These are phyloP conservation scores for Neckera pumila DNA, from an alignment of 225 moss, liverwort and hornwort genomes.

Conservation along the genomic window DNA sequence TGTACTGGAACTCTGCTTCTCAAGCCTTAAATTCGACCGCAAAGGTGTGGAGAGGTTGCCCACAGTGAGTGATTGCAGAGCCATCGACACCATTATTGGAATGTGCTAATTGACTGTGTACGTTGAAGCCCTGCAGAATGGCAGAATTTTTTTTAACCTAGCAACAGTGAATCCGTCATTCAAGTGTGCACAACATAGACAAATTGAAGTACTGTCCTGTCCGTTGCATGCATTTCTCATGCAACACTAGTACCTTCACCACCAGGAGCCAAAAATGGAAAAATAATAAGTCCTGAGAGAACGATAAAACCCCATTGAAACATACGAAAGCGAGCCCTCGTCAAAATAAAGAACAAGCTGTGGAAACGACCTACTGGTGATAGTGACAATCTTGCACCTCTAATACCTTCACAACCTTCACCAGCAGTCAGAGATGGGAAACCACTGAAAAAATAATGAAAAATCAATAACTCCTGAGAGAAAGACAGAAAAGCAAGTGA, in stretches of 20 bases:
- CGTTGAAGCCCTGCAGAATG: background rate
- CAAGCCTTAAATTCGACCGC: background rate
- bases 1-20: background rate
- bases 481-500: background rate
- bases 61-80: slow-evolving; percentile 15
- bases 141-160: background rate
- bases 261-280: background rate
- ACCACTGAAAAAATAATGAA: background rate
- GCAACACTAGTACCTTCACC: background rate
- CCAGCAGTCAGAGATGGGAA: background rate
- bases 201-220: background rate
- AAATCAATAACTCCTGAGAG: background rate
- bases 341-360: background rate
- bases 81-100: slow-evolving; percentile 11
- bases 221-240: background rate
- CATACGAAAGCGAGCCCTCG: background rate
- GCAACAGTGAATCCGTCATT: background rate
- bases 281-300: background rate
- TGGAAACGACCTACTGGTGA: background rate
- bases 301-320: background rate
- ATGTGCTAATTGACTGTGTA: background rate
- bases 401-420: background rate
- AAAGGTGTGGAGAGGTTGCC: slow-evolving; percentile 9
- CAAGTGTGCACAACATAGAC: background rate
- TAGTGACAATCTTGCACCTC: background rate